Evolutionary conservation across 208 protist genomes (phyloP).

Genomic region (Crithidia sp.): DNA sequence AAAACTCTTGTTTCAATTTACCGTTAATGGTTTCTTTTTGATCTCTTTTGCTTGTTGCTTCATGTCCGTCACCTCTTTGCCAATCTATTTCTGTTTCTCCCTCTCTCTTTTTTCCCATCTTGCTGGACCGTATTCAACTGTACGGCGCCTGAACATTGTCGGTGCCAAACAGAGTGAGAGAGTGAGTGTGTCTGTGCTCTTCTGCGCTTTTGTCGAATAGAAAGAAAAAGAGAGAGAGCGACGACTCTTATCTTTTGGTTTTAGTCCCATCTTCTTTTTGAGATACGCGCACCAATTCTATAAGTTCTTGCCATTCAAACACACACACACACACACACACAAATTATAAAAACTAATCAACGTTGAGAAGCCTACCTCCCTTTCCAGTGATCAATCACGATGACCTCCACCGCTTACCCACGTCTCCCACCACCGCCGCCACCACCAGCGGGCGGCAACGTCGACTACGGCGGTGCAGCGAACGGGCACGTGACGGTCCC

Average conservation of each 20-base stretch:
- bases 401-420: conserved; percentile 11
- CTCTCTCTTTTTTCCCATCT: not conserved
- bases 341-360: not conserved
- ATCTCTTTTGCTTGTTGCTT: not conserved
- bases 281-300: no score
- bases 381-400: not conserved
- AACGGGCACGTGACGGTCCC: conserved; percentile 3
- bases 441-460: not conserved
- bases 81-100: not conserved
- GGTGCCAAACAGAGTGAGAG: no score
- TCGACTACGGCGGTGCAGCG: not conserved
- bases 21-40: no score
- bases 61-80: not conserved
- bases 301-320: not conserved
- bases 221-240: no score
- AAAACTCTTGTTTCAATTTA: no score
- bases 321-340: not conserved
- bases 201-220: not conserved
- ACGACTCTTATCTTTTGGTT: no score
- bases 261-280: no score
- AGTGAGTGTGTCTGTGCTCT: not conserved
- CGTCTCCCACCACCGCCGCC: conserved; percentile 10
- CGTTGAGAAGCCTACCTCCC: not conserved
- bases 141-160: no score
- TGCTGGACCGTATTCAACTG: no score